Conservation (phyloP, 495 filamentous ascomycete genomes). For the Delitschia confertaspora region DNA sequence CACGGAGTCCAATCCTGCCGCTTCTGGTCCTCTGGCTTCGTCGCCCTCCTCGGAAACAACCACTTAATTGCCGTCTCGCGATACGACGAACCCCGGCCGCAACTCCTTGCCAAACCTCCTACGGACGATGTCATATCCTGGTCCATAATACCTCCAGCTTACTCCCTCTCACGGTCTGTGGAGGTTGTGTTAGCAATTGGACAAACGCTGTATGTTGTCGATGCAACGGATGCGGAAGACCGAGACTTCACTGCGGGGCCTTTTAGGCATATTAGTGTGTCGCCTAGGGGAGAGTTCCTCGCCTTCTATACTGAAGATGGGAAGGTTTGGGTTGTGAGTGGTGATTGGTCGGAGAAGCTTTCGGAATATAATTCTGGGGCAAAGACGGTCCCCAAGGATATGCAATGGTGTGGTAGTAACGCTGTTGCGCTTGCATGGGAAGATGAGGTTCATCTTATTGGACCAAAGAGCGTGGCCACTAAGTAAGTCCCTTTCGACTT, state of each 20-base stretch:
- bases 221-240: slow-evolving; percentile 84
- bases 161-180: slow-evolving; percentile 88
- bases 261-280: slow-evolving; percentile 81
- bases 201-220: slow-evolving; percentile 75
- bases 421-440: slow-evolving; percentile 93
- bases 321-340: slow-evolving; percentile 85
- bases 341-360: slow-evolving; percentile 83
- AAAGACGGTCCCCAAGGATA: slow-evolving; percentile 73
- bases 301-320: slow-evolving; percentile 79
- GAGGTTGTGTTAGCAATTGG: slow-evolving; percentile 84
- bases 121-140: slow-evolving; percentile 77
- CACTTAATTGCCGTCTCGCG: slow-evolving; percentile 74
- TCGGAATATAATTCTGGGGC: slow-evolving; percentile 86
- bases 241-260: slow-evolving; percentile 82
- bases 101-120: slow-evolving; percentile 66
- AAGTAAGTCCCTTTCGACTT: slow-evolving; percentile 38
- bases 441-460: slow-evolving; percentile 94
- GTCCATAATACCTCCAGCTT: slow-evolving; percentile 78
- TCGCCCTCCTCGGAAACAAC: slow-evolving; percentile 87
- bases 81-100: slow-evolving; percentile 86
- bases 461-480: slow-evolving; percentile 67
- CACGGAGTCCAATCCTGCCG: slow-evolving; percentile 76
- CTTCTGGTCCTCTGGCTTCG: slow-evolving; percentile 87
- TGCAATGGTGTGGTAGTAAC: slow-evolving; percentile 96
- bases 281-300: slow-evolving; percentile 80